Base-by-base conservation (phyloP, 2,329 filamentous ascomycete genomes). In the Fusarium proliferatum region DNA sequence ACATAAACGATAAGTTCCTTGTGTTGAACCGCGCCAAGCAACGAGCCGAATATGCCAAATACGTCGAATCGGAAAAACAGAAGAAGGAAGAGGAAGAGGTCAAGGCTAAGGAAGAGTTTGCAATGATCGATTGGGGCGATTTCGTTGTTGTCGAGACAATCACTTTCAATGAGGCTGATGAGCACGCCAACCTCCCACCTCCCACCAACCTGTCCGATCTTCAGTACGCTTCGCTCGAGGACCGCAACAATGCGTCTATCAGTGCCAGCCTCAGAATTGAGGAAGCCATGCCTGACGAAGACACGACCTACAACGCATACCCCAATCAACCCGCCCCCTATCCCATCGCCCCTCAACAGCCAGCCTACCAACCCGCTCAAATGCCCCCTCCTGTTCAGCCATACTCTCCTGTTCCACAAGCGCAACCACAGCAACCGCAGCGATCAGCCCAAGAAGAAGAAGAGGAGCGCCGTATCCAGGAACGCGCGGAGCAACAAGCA, bases 131-230 rank as follows among this genome's bases (percentile, higher is more conserved):
- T 82, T 99, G 96, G 96, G 94, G 97, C 79, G 96, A 98, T 80
- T 99, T 99, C 78, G 92, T 96, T 39, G 93, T 99, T 26, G 95
- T 98, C 49, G 96, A 98, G 83, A 98, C 95, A 2, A 95, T 99
- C 61, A 87, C 94, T 21, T 99, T 99, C 82, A 95, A 91, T 66
- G 95, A 97, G 76, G 89, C 90, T 43, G 96, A 99, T 81, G 95
- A 98, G 75, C 89, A 93, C 72, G 90, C 91, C 42, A 92, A 96
- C 72, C 90, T 99, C 16, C 95, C 96, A 38, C 93, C 95, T 3
- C 96, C 96, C 2, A 96, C 94, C 8, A 95, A 93, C 9, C 90
- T 98, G 46, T 93, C 94, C 72, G 96, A 99, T 78, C 87, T 99
- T 23, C 95, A 98, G 81, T 97, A 95, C 70, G 94, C 95, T 36